Conservation (phyloP, 2,329 filamentous ascomycete genomes). For the Neocucurbitaria cava region DNA sequence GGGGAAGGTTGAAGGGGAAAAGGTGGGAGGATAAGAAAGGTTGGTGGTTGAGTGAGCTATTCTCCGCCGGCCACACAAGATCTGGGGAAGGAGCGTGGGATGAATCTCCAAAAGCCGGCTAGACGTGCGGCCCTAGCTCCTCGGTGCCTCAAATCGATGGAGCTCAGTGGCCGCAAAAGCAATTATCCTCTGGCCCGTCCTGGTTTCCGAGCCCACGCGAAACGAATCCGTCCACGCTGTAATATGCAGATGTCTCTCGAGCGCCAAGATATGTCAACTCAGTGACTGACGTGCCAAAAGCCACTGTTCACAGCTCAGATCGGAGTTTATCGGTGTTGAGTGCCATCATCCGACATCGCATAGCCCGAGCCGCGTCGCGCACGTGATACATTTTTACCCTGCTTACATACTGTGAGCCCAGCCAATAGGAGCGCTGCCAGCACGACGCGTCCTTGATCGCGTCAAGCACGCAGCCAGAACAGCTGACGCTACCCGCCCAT, state of each 20-base stretch:
- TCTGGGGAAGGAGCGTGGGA: conserved; percentile 45
- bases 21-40: conserved; percentile 20
- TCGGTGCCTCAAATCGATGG: conserved; percentile 25
- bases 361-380: conserved; percentile 2
- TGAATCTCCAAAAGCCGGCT: conserved; percentile 19
- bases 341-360: conserved; percentile 4
- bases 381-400: conserved; percentile 17
- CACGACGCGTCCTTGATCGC: conserved; percentile 22
- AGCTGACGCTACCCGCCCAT: conserved; percentile 12
- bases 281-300: conserved; percentile 1
- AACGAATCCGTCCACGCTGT: neutral
- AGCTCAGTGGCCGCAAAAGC: conserved; percentile 15
- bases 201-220: neutral
- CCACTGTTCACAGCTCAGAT: neutral
- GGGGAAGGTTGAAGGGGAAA: conserved; percentile 9
- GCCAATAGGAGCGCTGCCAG: conserved; percentile 7
- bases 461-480: conserved; percentile 10
- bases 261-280: conserved; percentile 8
- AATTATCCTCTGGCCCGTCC: conserved; percentile 7
- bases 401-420: neutral
- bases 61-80: conserved; percentile 26
- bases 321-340: neutral
- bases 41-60: conserved; percentile 18
- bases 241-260: neutral
- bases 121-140: conserved; percentile 25